phyloP scores from a whole-genome alignment of 176 grass and related monocot genomes.

The Paspalum vaginatum region DNA sequence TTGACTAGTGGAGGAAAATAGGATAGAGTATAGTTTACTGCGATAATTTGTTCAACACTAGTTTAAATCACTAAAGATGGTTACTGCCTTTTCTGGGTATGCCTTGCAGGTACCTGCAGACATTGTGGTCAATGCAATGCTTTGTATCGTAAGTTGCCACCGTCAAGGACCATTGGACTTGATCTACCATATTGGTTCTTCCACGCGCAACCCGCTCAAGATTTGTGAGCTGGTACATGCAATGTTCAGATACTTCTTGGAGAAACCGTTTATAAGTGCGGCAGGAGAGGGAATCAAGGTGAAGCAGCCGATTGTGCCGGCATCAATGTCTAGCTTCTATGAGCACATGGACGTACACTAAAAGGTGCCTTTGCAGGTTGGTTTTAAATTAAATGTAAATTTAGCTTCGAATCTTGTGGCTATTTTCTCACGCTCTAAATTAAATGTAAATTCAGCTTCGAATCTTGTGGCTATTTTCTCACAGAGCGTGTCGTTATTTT shows the following conservation, averaged over 20 bases:
- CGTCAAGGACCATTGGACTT: background rate
- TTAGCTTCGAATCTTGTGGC: background rate
- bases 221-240: background rate
- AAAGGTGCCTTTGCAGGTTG: slow-evolving; percentile 12
- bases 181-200: slow-evolving; percentile 31
- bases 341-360: slow-evolving; percentile 11
- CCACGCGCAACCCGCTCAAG: background rate
- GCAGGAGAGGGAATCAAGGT: background rate
- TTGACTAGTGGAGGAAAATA: background rate
- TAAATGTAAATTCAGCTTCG: background rate
- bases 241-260: slow-evolving; percentile 28
- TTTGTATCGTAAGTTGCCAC: slow-evolving; percentile 18
- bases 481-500: background rate
- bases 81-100: background rate
- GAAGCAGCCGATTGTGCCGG: slow-evolving; percentile 7
- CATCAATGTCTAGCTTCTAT: slow-evolving; percentile 33
- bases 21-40: background rate
- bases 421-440: background rate
- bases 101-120: slow-evolving; percentile 12
- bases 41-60: background rate
- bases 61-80: background rate
- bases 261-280: background rate
- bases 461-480: background rate
- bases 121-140: slow-evolving; percentile 11
- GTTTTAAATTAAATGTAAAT: background rate